phyloP scores from a whole-genome alignment of 1,284 basidiomycete genomes.

The Tilletia indica region DNA sequence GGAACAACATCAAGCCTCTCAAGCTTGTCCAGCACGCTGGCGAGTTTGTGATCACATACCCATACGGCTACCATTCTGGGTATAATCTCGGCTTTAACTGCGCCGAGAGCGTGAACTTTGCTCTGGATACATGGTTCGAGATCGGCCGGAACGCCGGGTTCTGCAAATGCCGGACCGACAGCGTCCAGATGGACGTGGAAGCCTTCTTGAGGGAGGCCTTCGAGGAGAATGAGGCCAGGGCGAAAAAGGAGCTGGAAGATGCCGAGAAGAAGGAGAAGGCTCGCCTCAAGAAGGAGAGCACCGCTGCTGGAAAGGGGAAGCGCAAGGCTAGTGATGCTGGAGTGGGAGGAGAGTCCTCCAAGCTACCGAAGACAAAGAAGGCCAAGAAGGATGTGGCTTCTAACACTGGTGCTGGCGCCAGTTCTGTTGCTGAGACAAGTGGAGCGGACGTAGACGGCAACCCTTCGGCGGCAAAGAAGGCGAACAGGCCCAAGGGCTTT shows the following conservation, averaged over 20 bases:
- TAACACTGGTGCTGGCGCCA: not conserved
- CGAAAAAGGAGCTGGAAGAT: constrained; percentile 25
- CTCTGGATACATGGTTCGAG: constrained; percentile 89
- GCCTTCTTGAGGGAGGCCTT: constrained; percentile 45
- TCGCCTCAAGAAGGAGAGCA: constrained; percentile 27
- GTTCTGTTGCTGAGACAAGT: not conserved
- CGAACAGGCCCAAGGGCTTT: constrained; percentile 21
- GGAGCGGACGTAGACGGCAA: not conserved
- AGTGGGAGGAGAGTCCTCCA: constrained; percentile 30
- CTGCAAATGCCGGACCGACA: constrained; percentile 50
- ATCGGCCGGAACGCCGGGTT: constrained; percentile 63
- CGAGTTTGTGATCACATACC: constrained; percentile 95
- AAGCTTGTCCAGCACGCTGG: constrained; percentile 75
- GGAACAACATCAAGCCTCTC: constrained; percentile 66
- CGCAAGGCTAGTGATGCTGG: constrained; percentile 22
- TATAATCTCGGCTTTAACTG: constrained; percentile 98
- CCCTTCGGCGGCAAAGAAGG: not conserved
- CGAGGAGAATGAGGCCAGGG: constrained; percentile 44
- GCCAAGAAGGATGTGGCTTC: not conserved
- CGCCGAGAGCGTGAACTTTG: constrained; percentile 97
- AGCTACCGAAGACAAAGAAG: constrained; percentile 24
- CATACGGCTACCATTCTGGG: constrained; percentile 86
- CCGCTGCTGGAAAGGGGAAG: constrained; percentile 25
- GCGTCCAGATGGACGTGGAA: constrained; percentile 52
- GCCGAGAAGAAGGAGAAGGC: constrained; percentile 58